Conservation (phyloP, 106 monocot species). For the Dendrobium catenatum region DNA sequence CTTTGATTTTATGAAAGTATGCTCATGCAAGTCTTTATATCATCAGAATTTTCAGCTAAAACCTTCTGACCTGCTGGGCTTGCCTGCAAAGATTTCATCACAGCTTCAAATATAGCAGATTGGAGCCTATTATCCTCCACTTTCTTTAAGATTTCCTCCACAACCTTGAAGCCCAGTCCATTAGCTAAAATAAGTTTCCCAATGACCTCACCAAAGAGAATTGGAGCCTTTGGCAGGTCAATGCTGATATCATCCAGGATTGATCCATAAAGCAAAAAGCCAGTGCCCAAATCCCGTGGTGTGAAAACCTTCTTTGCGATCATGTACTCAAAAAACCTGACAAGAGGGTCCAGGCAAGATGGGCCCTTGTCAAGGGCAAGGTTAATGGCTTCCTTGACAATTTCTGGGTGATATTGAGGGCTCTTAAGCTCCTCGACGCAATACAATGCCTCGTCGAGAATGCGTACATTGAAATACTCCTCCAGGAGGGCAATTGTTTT, state of each 20-base stretch:
- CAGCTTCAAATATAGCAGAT: slow-evolving; percentile 12
- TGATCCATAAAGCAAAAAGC: slow-evolving; percentile 56
- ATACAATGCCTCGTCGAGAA: slow-evolving; percentile 67
- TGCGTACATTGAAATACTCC: slow-evolving; percentile 71
- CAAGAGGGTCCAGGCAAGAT: slow-evolving; percentile 23
- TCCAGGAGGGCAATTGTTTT: slow-evolving; percentile 77
- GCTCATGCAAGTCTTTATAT: slow-evolving; percentile 20
- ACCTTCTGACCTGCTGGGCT: slow-evolving; percentile 14
- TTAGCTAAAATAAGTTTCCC: slow-evolving; percentile 51
- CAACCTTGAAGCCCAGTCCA: slow-evolving; percentile 42
- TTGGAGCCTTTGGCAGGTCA: slow-evolving; percentile 74
- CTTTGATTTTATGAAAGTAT: slow-evolving; percentile 12
- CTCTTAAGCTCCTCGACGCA: slow-evolving; percentile 85
- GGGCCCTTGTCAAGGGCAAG: slow-evolving; percentile 56
- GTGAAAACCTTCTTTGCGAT: slow-evolving; percentile 31
- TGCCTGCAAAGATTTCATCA: slow-evolving; percentile 11
- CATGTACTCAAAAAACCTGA: slow-evolving; percentile 48
- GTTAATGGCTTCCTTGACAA: slow-evolving; percentile 84
- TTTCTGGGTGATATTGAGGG: slow-evolving; percentile 69
- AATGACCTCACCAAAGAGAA: slow-evolving; percentile 55
- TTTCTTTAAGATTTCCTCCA: slow-evolving; percentile 60
- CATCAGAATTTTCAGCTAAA: slow-evolving; percentile 14
- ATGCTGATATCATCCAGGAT: slow-evolving; percentile 78
- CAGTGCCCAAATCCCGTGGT: slow-evolving; percentile 43
- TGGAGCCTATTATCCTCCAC: slow-evolving; percentile 15